Evolutionary conservation across 345 rosid genomes (phyloP).

Genomic region (Lenwebbia sp.): DNA sequence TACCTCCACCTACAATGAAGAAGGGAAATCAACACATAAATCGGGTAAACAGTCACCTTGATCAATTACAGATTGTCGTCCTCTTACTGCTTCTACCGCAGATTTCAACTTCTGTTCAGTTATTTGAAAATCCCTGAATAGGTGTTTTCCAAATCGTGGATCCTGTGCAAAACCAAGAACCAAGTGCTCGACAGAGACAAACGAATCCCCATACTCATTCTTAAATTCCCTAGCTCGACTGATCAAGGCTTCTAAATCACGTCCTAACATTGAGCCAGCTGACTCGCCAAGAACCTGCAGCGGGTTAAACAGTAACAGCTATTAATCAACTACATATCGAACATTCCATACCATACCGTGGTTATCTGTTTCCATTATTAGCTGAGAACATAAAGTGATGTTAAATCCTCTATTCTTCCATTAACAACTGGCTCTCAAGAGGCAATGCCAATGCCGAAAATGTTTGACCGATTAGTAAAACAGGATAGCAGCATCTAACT

Average conservation of each 20-base stretch:
- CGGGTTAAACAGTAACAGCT: neutral
- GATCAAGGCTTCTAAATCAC: conserved; percentile 80
- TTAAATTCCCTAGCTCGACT: conserved; percentile 76
- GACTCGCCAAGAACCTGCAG: conserved; percentile 78
- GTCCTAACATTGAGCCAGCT: conserved; percentile 92
- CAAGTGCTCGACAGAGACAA: conserved; percentile 92
- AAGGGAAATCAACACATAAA: neutral
- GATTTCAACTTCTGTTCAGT: conserved; percentile 53
- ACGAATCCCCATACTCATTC: conserved; percentile 87
- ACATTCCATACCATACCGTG: neutral
- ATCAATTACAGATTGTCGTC: conserved; percentile 93
- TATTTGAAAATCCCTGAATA: conserved; percentile 79
- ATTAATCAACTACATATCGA: neutral
- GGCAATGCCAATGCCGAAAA: neutral
- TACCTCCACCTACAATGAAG: neutral
- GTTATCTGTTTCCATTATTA: neutral
- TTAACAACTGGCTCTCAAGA: neutral
- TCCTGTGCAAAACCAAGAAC: conserved; percentile 79
- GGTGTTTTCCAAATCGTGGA: conserved; percentile 82
- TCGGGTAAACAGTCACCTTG: conserved; percentile 41
- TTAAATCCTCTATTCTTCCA: neutral
- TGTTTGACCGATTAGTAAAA: neutral
- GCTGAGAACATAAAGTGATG: neutral
- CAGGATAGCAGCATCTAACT: neutral
- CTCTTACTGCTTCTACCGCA: conserved; percentile 85